Evolutionary conservation across 164 flowering plant species (phyloP), one percentile per base, ranked within the genome.

Genomic region (Vitis rupestris): DNA sequence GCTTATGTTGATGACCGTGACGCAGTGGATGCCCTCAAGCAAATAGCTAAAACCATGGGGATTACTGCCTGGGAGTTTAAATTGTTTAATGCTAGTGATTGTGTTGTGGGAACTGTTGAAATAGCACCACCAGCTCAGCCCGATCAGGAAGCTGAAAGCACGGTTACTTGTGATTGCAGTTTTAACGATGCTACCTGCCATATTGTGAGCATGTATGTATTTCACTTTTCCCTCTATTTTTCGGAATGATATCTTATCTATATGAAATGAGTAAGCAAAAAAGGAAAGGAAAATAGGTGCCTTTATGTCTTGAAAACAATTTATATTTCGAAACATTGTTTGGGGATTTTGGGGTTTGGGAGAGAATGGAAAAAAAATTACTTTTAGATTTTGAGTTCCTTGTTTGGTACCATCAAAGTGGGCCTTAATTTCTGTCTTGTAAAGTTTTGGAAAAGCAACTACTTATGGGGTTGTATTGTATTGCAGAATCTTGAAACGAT

Each of bases 401-500:
- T 37, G 44, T 37, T 37, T 37, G 44, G 44, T 37, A 37, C 44
- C 44, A 37, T 37, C 44, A 37, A 6, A 37, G 44, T 37, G 44
- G 44, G 44, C 44, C 15, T 59, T 48, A 53, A 12, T 37, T 37
- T 37, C 44, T 37, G 44, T 37, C 44, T 37, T 37, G 0, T 37
- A 37, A 37, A 37, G 44, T 37, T 37, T 37, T 37, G 44, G 44
- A 37, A 37, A 37, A 37, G 44, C 6, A 37, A 55, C 11, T 48
- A 19, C 14, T 44, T 50, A 13, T 19, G 51, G 27, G 27, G 0
- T n/a, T 49, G 16, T 37, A 37, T 37, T 74, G 52, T 13, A n/a
- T 61, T 80, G 76, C 78, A 91, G 94, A 69, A 50, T 62, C 9
- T 75, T 91, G 13, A 87, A 86, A 75, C 44, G 81, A 65, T 76